A percentile compares a stretch with the other conserved stretches of the same genome.
Evolutionary conservation across 495 filamentous ascomycete genomes (phyloP).

Genomic region (Lichenothelia convexa): DNA sequence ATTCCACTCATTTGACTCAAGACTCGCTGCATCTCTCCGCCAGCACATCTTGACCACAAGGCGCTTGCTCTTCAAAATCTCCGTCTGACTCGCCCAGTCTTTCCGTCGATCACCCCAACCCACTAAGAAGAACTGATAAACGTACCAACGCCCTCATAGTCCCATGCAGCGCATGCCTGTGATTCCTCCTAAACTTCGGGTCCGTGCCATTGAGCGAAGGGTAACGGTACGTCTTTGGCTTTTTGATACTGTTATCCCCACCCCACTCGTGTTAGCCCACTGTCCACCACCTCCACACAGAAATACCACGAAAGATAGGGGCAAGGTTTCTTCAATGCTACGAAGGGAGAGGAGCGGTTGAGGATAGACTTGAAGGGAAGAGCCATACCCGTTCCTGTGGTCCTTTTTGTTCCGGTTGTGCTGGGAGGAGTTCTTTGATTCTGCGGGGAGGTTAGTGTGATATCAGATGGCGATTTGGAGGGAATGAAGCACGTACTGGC

Average conservation of each 20-base stretch:
- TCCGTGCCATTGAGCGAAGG: conserved; percentile 96
- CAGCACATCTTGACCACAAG: no score
- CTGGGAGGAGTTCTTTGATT: conserved; percentile 99
- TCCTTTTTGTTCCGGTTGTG: conserved; percentile 94
- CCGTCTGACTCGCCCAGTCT: neutral
- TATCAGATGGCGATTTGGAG: neutral
- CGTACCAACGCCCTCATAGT: conserved; percentile 94
- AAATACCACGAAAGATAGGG: no score
- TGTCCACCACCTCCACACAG: conserved; percentile 2
- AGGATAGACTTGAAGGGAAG: conserved; percentile 1
- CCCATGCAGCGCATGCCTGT: conserved; percentile 96
- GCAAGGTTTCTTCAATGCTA: no score
- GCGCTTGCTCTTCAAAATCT: conserved; percentile 9
- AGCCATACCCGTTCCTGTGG: conserved; percentile 87
- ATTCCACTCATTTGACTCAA: neutral
- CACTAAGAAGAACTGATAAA: conserved; percentile 8
- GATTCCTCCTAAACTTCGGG: conserved; percentile 98
- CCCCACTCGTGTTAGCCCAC: conserved; percentile 14
- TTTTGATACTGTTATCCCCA: conserved; percentile 63
- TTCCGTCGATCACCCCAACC: neutral
- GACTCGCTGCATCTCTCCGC: neutral
- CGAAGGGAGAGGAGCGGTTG: neutral
- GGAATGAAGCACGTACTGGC: conserved; percentile 23
- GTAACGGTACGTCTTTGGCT: conserved; percentile 97
- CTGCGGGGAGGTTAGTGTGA: conserved; percentile 32